Evolutionary conservation across 352 stramenopile genomes (phyloP).

Genomic region (Globisporangium yorkense): DNA sequence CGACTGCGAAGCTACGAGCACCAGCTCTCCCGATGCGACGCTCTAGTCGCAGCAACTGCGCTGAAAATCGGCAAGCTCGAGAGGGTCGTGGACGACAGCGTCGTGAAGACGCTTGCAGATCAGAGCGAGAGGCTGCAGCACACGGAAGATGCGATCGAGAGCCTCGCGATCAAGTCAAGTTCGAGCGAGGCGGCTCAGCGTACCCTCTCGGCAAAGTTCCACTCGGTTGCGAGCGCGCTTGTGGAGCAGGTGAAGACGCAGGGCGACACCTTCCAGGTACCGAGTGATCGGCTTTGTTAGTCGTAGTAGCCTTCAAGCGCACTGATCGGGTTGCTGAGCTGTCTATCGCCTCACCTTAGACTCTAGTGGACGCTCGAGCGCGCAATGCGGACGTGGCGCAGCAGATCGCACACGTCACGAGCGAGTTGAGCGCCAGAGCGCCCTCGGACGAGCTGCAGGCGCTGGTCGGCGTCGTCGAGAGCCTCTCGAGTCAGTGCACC

Average conservation of each 20-base stretch:
- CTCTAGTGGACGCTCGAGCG: conserved; percentile 16
- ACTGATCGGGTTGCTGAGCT: too few relatives aligned
- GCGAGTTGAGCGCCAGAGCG: conserved; percentile 4
- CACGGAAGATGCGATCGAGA: conserved; percentile 12
- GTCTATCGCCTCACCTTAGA: too few relatives aligned
- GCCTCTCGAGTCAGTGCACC: conserved; percentile 13
- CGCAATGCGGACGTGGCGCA: conserved; percentile 13
- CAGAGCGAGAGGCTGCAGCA: conserved; percentile 11
- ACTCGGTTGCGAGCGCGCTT: conserved; percentile 18
- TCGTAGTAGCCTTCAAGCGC: too few relatives aligned
- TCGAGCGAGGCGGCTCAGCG: conserved; percentile 22
- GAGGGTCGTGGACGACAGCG: neutral
- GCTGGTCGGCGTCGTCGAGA: conserved; percentile 6
- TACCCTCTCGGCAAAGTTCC: conserved; percentile 31
- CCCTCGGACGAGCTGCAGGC: conserved; percentile 11
- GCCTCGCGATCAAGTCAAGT: conserved; percentile 14
- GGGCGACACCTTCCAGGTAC: conserved; percentile 22
- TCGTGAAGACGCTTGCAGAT: neutral
- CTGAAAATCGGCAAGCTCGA: neutral
- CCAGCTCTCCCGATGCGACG: neutral
- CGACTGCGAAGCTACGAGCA: conserved; percentile 1
- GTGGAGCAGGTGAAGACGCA: conserved; percentile 24
- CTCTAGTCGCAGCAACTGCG: neutral
- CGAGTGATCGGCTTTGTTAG: too few relatives aligned
- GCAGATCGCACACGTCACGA: conserved; percentile 10